phyloP scores from a whole-genome alignment of 768 basidiomycete species.

The Butyriboletus loyo region DNA sequence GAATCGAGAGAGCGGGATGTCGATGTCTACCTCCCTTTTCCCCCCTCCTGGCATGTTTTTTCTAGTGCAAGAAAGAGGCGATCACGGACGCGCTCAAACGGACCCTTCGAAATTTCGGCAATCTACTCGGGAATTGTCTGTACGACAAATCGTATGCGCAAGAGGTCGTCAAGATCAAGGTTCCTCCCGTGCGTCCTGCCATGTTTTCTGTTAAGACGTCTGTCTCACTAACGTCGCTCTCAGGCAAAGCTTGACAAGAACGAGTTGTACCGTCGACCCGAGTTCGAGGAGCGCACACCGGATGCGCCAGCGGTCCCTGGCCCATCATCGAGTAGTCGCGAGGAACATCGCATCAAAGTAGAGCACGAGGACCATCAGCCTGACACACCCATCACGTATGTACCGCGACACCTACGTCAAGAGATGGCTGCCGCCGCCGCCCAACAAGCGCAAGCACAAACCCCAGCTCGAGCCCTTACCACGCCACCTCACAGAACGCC shows the following conservation, averaged over 20 bases:
- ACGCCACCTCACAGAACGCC: background rate
- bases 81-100: slow-evolving; percentile 94
- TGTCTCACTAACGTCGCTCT: background rate
- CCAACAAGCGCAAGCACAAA: slow-evolving; percentile 7
- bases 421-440: slow-evolving; percentile 11
- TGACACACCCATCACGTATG: slow-evolving; percentile 29
- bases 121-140: slow-evolving; percentile 93
- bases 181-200: slow-evolving; percentile 56
- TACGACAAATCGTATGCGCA: slow-evolving; percentile 90
- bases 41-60: background rate
- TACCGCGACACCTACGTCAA: slow-evolving; percentile 42
- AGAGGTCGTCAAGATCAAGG: slow-evolving; percentile 85
- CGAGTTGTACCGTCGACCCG: slow-evolving; percentile 68
- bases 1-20: background rate
- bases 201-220: background rate
- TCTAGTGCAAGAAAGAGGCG: slow-evolving; percentile 96
- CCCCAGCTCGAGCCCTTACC: background rate
- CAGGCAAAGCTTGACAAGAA: slow-evolving; percentile 59
- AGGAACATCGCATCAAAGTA: slow-evolving; percentile 15
- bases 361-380: slow-evolving; percentile 10
- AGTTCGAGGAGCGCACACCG: slow-evolving; percentile 53
- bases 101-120: slow-evolving; percentile 88
- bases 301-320: slow-evolving; percentile 3
- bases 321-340: background rate
- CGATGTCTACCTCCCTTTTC: background rate